Conservation (phyloP, 495 filamentous ascomycete species). For the Evernia prunastri region DNA sequence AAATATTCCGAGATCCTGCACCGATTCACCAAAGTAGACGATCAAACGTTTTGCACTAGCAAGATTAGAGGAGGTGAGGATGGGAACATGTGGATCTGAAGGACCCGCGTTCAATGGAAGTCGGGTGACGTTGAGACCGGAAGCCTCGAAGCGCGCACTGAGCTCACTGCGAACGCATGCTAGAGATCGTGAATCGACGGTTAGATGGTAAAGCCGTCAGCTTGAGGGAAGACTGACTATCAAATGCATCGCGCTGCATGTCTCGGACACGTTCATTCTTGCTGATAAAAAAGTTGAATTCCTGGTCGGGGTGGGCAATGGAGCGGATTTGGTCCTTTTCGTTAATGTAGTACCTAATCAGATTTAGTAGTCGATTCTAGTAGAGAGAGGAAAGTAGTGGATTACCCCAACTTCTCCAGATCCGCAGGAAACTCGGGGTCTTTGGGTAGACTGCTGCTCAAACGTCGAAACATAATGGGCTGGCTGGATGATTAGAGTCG, state of each 20-base stretch:
- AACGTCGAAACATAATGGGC: slow-evolving; percentile 57
- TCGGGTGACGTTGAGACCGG: slow-evolving; percentile 48
- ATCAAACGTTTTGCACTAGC: slow-evolving; percentile 55
- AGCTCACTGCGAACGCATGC: slow-evolving; percentile 59
- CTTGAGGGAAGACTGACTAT: slow-evolving; percentile 42
- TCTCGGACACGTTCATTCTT: slow-evolving; percentile 67
- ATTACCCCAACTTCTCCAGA: slow-evolving; percentile 64
- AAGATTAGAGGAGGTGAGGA: slow-evolving; percentile 57
- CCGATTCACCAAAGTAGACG: slow-evolving; percentile 64
- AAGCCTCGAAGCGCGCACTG: slow-evolving; percentile 48
- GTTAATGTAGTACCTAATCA: slow-evolving; percentile 61
- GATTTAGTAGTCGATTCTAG: background rate
- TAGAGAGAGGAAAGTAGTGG: slow-evolving; percentile 2
- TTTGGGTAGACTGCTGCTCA: slow-evolving; percentile 55
- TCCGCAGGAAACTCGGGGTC: slow-evolving; percentile 60
- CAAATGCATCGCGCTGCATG: slow-evolving; percentile 60
- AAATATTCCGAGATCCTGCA: slow-evolving; percentile 68
- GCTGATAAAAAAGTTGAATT: slow-evolving; percentile 66
- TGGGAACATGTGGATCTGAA: slow-evolving; percentile 54
- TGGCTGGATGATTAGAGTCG: background rate
- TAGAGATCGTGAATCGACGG: slow-evolving; percentile 29
- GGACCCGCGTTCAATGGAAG: slow-evolving; percentile 51
- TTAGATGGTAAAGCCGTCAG: background rate
- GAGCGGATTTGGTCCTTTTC: slow-evolving; percentile 63
- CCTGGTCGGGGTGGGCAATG: slow-evolving; percentile 55